Evolutionary conservation across 345 rosid genomes (phyloP).

Genomic region (Brassica rapa): DNA sequence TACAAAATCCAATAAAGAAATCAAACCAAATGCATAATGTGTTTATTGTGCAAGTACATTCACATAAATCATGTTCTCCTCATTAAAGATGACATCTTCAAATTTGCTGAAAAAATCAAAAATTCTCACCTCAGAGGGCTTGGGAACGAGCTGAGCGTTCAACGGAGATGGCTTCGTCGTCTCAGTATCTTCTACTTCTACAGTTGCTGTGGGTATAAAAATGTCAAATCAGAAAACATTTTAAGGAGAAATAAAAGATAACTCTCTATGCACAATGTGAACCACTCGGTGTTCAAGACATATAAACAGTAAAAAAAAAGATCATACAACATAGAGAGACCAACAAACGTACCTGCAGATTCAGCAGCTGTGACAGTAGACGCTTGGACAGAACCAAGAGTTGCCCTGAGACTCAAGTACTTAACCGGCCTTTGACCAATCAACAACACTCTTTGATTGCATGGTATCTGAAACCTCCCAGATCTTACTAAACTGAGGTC

Average conservation of each 20-base stretch:
- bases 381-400: slow-evolving; percentile 21
- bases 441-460: slow-evolving; percentile 27
- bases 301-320: too few species aligned
- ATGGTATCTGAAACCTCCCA: slow-evolving; percentile 26
- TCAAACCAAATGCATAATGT: background rate
- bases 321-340: slow-evolving; percentile 2
- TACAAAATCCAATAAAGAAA: slow-evolving; percentile 33
- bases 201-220: slow-evolving; percentile 34
- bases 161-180: slow-evolving; percentile 44
- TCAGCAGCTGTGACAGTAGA: slow-evolving; percentile 34
- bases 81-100: background rate
- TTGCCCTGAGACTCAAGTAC: slow-evolving; percentile 28
- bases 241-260: background rate
- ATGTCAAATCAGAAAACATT: background rate
- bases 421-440: slow-evolving; percentile 22
- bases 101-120: background rate
- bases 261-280: slow-evolving; percentile 5
- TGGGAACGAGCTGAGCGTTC: slow-evolving; percentile 61
- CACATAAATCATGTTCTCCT: background rate
- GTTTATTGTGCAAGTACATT: slow-evolving; percentile 2
- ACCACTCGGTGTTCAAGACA: background rate
- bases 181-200: slow-evolving; percentile 33
- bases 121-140: slow-evolving; percentile 60
- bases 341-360: slow-evolving; percentile 20
- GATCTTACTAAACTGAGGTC: slow-evolving; percentile 27